These are phyloP conservation scores for Whalleya microplaca DNA, from an alignment of 2,329 filamentous ascomycete species.

Conservation along the genomic window DNA sequence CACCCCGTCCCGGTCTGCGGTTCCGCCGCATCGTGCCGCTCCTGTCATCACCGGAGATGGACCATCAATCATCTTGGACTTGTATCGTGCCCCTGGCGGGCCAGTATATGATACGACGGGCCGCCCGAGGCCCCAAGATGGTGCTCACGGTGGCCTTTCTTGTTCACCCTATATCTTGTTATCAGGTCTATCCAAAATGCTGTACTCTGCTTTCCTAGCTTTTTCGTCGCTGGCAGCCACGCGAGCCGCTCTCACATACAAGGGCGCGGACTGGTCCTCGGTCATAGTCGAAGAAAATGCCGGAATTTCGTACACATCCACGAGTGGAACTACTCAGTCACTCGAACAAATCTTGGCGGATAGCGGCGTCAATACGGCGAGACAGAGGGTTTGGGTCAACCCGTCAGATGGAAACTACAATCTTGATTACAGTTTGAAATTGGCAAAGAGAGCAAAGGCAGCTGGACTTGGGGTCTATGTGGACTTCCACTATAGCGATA, in stretches of 20 bases:
- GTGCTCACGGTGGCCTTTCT: not conserved
- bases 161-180: not conserved
- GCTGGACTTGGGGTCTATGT: slow-evolving; percentile 65
- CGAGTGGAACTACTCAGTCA: slow-evolving; percentile 53
- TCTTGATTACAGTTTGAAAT: slow-evolving; percentile 69
- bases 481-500: slow-evolving; percentile 70
- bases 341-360: slow-evolving; percentile 66
- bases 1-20: not conserved
- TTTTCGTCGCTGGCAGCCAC: slow-evolving; percentile 26
- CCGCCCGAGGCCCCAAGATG: not conserved
- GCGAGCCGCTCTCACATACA: slow-evolving; percentile 59
- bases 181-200: slow-evolving; percentile 22
- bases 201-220: slow-evolving; percentile 22
- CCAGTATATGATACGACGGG: not conserved
- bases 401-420: slow-evolving; percentile 67
- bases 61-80: too few species aligned
- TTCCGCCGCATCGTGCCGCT: not conserved
- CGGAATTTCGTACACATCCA: slow-evolving; percentile 64
- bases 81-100: not conserved
- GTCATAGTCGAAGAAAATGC: slow-evolving; percentile 64
- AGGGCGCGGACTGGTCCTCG: slow-evolving; percentile 73
- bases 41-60: not conserved
- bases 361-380: slow-evolving; percentile 69
- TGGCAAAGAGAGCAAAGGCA: slow-evolving; percentile 67
- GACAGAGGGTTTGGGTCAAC: slow-evolving; percentile 75